phyloP scores from a whole-genome alignment of 2,329 filamentous ascomycete species.

The Botryotinia calthae region DNA sequence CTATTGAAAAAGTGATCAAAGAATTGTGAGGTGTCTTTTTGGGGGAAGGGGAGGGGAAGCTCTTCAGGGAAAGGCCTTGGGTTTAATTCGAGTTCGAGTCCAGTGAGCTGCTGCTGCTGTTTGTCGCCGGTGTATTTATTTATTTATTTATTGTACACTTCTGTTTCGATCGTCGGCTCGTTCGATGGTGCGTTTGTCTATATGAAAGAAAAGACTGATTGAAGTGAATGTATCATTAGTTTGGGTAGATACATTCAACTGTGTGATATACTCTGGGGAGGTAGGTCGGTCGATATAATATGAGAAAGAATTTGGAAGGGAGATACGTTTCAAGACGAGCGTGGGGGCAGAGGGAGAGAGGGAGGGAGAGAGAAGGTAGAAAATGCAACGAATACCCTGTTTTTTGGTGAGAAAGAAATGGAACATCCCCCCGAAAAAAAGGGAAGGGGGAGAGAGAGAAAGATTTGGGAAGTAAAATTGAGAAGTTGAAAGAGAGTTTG shows the following conservation, averaged over 20 bases:
- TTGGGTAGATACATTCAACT: not conserved
- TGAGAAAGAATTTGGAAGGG: not conserved
- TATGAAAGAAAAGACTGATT: not conserved
- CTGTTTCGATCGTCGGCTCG: not conserved
- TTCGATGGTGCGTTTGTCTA: not conserved
- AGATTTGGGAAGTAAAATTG: not conserved
- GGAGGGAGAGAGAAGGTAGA: not conserved
- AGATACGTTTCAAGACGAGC: not conserved
- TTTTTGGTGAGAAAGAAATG: not conserved
- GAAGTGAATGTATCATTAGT: not conserved
- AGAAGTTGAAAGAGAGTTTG: slow-evolving; percentile 12
- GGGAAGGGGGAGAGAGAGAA: not conserved
- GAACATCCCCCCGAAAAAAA: not conserved
- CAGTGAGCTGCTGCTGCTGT: not conserved
- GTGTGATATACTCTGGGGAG: not conserved
- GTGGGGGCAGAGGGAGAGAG: not conserved
- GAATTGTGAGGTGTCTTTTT: not conserved
- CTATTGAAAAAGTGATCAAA: not conserved
- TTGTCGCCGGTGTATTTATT: not conserved
- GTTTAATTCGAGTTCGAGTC: not conserved
- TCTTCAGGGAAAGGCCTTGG: slow-evolving; percentile 1
- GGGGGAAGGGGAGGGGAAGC: not conserved
- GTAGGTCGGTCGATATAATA: not conserved
- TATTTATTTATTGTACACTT: not conserved
- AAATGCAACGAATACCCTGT: not conserved